Evolutionary conservation across 805 yeast genomes (phyloP), one percentile per base, ranked within the genome.

Genomic region (Kodamaea neixiangensis): DNA sequence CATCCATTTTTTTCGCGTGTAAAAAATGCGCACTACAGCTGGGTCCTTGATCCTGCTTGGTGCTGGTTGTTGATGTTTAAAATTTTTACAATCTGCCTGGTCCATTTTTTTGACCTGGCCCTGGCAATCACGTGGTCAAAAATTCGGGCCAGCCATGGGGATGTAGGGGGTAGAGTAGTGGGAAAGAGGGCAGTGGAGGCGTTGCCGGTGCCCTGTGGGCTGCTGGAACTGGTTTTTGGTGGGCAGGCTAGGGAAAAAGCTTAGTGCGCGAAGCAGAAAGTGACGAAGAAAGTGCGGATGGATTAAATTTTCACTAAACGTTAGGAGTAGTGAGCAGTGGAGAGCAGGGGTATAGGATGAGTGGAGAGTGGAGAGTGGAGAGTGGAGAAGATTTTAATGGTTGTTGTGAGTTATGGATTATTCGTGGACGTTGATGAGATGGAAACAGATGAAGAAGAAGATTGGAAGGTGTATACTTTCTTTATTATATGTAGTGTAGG

Each of bases 1-100:
- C 50, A 35, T 47, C 49, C 49, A 47, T 47, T 17, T 25, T 41
- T 31, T 31, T 43, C 38, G 38, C 38, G 38, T 34, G 38, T 34
- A 34, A 34, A 34, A 38, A 38, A 14, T 15, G 21, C 25, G 42
- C 20, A 22, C 33, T 41, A 10, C 17, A 43, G 9, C 15, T 20
- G 9, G 5, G 9, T 14, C 19, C 21, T 14, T 15, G 46, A n/a
- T 22, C 46, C 17, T 11, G 42, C n/a, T 9, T 43, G 46, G 46
- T 43, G 37, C 33, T 17, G 25, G 33, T 33, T 43, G 39, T 35
- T 46, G 48, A 21, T 38, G 37, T 40, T 11, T 15, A 37, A 37
- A 37, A 37, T 37, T 37, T 37, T 37, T 17, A 37, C 41, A 15
- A 25, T 43, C 9, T 41, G 44, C 34, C 37, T 43, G 46, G 31